phyloP scores from a whole-genome alignment of 2,329 filamentous ascomycete genomes.

The Sporothrix mexicana region DNA sequence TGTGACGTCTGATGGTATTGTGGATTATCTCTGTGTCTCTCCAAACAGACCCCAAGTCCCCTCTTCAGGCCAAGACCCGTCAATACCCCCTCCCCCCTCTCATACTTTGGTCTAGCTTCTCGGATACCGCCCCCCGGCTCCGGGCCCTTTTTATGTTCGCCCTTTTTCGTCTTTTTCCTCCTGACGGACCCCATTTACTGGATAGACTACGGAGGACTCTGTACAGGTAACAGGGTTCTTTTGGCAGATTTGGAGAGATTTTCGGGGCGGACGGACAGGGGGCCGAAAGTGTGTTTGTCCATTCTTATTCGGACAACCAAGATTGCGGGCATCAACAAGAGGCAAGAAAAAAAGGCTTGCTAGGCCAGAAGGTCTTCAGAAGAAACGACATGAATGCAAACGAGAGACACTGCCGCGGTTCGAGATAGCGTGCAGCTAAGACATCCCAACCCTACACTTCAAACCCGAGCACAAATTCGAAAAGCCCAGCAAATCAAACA shows the following conservation, averaged over 20 bases:
- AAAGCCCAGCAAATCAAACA: conserved; percentile 2
- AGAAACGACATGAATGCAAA: background rate
- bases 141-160: background rate
- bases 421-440: conserved; percentile 7
- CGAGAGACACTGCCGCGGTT: background rate
- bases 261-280: background rate
- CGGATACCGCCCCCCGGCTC: conserved; percentile 5
- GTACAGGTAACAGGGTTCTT: background rate
- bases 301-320: background rate
- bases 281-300: background rate
- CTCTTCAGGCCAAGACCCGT: background rate
- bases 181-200: background rate
- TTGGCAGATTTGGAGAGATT: background rate
- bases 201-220: no score
- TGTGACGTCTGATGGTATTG: background rate
- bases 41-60: background rate
- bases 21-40: no score
- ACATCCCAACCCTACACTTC: background rate
- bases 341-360: background rate
- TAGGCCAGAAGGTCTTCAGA: background rate
- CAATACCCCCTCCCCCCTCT: background rate
- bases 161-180: background rate
- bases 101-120: conserved; percentile 15
- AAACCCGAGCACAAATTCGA: background rate
- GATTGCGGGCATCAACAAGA: background rate